phyloP scores from a whole-genome alignment of 164 flowering plant species.

The Vitis rotundifolia region DNA sequence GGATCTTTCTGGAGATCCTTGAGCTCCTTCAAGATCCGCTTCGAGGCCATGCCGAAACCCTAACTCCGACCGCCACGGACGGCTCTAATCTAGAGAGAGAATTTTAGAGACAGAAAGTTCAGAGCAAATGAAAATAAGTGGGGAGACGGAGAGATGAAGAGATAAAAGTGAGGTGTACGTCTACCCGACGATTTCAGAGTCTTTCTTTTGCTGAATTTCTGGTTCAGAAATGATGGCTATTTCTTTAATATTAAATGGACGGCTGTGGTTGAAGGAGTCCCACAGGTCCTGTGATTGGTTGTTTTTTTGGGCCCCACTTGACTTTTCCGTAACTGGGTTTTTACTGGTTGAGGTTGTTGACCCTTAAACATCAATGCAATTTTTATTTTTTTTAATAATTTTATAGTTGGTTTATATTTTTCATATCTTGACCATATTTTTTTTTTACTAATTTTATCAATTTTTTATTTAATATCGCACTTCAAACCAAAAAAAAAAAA shows the following conservation, averaged over 20 bases:
- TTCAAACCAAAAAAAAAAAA: too few species aligned
- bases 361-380: too few species aligned
- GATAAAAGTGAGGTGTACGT: background rate
- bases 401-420: too few species aligned
- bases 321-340: too few species aligned
- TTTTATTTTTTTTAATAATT: too few species aligned
- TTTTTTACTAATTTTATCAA: too few species aligned
- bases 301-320: background rate
- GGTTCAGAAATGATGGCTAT: too few species aligned
- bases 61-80: background rate
- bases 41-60: slow-evolving; percentile 39
- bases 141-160: background rate
- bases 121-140: too few species aligned
- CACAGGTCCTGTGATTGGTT: background rate
- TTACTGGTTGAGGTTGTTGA: too few species aligned
- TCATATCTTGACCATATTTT: too few species aligned
- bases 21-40: slow-evolving; percentile 55
- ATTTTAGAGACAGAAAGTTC: background rate
- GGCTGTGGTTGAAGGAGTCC: background rate
- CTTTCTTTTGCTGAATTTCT: background rate
- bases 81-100: slow-evolving; percentile 2
- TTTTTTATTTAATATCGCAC: too few species aligned
- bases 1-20: slow-evolving; percentile 59
- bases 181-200: background rate
- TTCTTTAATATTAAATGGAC: background rate